Conservation (phyloP, 1,139 yeast genomes). For the Yamadazyma sp. region DNA sequence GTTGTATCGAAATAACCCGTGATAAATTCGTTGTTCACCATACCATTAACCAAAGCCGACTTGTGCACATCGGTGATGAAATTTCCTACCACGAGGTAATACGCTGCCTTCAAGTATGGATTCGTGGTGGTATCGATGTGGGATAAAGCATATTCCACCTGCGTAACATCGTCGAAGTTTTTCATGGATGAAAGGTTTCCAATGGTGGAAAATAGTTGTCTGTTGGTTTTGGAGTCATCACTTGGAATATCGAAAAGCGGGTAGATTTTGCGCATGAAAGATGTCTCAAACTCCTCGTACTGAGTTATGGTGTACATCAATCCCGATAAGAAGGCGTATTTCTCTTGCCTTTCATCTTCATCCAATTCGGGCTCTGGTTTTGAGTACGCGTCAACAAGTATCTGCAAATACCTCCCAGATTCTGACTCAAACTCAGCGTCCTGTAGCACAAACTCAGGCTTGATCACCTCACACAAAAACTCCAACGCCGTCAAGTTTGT, state of each 20-base stretch:
- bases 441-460: constrained; percentile 11
- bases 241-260: constrained; percentile 9
- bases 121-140: constrained; percentile 13
- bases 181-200: constrained; percentile 38
- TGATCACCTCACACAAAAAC: constrained; percentile 12
- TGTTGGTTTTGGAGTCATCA: constrained; percentile 12
- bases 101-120: constrained; percentile 30
- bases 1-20: constrained; percentile 20
- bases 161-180: constrained; percentile 13
- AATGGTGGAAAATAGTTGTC: constrained; percentile 36
- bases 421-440: constrained; percentile 8
- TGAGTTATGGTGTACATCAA: constrained; percentile 19
- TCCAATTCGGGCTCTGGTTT: constrained; percentile 9
- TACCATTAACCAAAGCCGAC: constrained; percentile 15
- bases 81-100: constrained; percentile 38
- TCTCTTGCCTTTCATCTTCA: constrained; percentile 16
- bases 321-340: constrained; percentile 16
- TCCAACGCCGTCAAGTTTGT: constrained; percentile 8
- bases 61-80: constrained; percentile 24
- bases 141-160: constrained; percentile 11
- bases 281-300: constrained; percentile 17
- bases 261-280: constrained; percentile 8
- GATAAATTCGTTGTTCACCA: constrained; percentile 20
- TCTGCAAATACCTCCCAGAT: constrained; percentile 7
- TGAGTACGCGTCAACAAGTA: constrained; percentile 5